A percentile compares a stretch with the other conserved stretches of the same genome.
phyloP scores from a whole-genome alignment of 2,329 filamentous ascomycete genomes.

The Aureobasidium pullulans region DNA sequence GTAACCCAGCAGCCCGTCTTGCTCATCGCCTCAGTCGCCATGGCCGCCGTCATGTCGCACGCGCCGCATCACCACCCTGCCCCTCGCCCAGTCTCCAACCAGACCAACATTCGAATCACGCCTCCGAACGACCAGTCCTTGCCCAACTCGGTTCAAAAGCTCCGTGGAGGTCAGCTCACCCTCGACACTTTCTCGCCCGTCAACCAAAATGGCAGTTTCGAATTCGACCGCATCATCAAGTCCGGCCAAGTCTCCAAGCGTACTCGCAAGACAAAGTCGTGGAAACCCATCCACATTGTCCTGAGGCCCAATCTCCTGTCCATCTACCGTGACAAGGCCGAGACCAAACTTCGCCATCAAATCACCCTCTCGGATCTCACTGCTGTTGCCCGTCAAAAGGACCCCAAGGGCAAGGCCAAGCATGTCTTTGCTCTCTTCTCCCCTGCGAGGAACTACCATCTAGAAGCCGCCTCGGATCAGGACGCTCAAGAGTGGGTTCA shows the following conservation, averaged over 20 bases:
- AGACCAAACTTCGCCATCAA: conserved; percentile 82
- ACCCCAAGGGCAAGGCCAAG: conserved; percentile 77
- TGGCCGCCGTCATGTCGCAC: conserved; percentile 21
- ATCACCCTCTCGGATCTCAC: conserved; percentile 84
- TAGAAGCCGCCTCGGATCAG: conserved; percentile 64
- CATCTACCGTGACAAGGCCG: conserved; percentile 86
- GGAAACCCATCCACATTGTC: conserved; percentile 85
- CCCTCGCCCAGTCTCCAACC: not conserved
- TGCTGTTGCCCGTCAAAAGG: conserved; percentile 79
- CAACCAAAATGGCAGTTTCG: conserved; percentile 91
- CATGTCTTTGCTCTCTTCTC: conserved; percentile 92
- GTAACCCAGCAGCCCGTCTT: not conserved
- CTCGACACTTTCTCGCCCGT: conserved; percentile 72
- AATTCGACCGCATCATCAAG: conserved; percentile 90
- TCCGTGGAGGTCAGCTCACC: conserved; percentile 38
- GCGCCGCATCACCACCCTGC: conserved; percentile 6
- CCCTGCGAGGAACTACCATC: conserved; percentile 81
- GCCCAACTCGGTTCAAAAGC: conserved; percentile 4
- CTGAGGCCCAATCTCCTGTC: conserved; percentile 84
- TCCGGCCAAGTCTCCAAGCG: conserved; percentile 79
- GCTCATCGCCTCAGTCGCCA: conserved; percentile 11
- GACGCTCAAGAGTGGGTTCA: conserved; percentile 85
- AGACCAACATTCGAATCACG: not conserved
- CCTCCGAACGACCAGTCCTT: conserved; percentile 15
- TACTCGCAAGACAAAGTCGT: conserved; percentile 90